Evolutionary conservation across 805 yeast species (phyloP).

Genomic region (Groenewaldozyma salmanticensis): DNA sequence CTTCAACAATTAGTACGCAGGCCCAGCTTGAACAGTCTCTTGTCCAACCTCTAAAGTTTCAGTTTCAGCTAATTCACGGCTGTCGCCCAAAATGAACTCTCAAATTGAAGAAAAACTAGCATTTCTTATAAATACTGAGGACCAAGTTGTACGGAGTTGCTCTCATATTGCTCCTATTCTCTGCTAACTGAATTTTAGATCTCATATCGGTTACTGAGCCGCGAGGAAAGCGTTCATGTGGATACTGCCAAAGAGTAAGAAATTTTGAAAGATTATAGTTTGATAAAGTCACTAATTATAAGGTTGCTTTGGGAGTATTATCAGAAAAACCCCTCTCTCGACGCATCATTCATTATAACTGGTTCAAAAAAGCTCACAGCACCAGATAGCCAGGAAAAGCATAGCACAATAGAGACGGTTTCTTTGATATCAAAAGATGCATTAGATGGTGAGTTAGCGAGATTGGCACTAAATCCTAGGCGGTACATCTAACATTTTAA

Average conservation of each 20-base stretch:
- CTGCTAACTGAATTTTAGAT: not conserved
- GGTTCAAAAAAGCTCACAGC: too few relatives aligned
- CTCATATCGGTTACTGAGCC: conserved; percentile 14
- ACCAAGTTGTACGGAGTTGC: conserved; percentile 1
- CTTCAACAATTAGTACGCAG: too few relatives aligned
- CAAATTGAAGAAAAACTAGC: not conserved
- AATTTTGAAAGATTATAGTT: too few relatives aligned
- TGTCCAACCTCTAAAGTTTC: too few relatives aligned
- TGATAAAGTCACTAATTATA: not conserved
- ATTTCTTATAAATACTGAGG: conserved; percentile 1
- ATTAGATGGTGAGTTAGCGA: not conserved
- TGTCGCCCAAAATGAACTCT: too few relatives aligned
- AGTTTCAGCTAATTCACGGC: too few relatives aligned
- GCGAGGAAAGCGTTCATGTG: conserved; percentile 12
- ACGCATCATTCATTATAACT: conserved; percentile 10
- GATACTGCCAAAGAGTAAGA: conserved; percentile 15
- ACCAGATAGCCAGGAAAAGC: too few relatives aligned
- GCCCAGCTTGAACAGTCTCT: too few relatives aligned
- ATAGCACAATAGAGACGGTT: too few relatives aligned
- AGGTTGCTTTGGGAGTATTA: conserved; percentile 13
- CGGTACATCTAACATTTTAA: too few relatives aligned
- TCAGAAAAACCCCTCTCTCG: conserved; percentile 8
- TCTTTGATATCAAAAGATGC: not conserved
- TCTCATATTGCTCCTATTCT: not conserved
- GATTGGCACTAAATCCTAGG: too few relatives aligned